These are phyloP conservation scores for Podaxis mareebaensis DNA, from an alignment of 768 basidiomycete species.

Conservation along the genomic window DNA sequence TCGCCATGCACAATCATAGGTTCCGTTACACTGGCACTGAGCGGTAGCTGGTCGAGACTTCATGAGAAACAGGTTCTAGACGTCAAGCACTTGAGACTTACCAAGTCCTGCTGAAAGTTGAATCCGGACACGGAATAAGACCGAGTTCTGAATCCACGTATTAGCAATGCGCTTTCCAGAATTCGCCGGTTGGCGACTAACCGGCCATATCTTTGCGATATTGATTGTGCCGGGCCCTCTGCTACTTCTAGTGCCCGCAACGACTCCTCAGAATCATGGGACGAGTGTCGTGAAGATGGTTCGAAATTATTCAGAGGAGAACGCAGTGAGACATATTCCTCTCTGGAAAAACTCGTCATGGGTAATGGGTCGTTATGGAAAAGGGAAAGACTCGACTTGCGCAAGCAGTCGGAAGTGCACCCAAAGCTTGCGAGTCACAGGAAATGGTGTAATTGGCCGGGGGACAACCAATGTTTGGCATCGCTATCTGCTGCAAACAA, in stretches of 20 bases:
- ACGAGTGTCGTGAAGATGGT: slow-evolving; percentile 39
- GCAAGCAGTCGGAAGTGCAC: not conserved
- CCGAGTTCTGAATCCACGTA: slow-evolving; percentile 36
- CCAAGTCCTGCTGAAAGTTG: slow-evolving; percentile 74
- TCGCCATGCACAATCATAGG: slow-evolving; percentile 51
- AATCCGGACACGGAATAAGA: slow-evolving; percentile 77
- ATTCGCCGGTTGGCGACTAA: slow-evolving; percentile 21
- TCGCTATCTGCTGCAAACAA: not conserved
- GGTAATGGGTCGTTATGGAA: slow-evolving; percentile 10
- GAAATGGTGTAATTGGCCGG: not conserved
- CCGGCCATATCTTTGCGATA: slow-evolving; percentile 36
- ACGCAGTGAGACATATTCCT: slow-evolving; percentile 47
- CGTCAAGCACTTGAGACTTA: slow-evolving; percentile 6
- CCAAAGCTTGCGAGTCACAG: not conserved
- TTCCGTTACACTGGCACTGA: slow-evolving; percentile 77
- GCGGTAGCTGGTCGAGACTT: slow-evolving; percentile 47
- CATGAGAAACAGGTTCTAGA: not conserved
- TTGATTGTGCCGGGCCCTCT: slow-evolving; percentile 49
- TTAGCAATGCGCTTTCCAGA: not conserved
- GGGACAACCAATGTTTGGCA: slow-evolving; percentile 8
- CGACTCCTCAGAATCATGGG: slow-evolving; percentile 69
- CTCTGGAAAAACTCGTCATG: slow-evolving; percentile 41
- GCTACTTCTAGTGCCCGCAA: slow-evolving; percentile 78
- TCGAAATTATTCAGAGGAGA: slow-evolving; percentile 40
- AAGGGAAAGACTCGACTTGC: not conserved